phyloP scores from a whole-genome alignment of 169 alveolate genomes.

The Plasmodium gallinaceum region DNA sequence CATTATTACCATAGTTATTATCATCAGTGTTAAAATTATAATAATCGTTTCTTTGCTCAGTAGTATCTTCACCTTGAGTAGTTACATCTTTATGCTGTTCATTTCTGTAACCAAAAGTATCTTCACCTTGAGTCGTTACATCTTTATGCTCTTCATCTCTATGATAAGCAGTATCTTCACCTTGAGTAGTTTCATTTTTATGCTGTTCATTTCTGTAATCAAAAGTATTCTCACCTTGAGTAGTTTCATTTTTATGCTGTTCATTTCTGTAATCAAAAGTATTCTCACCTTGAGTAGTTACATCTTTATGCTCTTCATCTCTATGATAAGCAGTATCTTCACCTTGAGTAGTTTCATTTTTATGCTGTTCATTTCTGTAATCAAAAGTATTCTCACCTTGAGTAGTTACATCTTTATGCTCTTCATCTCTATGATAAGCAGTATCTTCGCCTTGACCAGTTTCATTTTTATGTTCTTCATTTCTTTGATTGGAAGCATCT shows the following conservation, averaged over 20 bases:
- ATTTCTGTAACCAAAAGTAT: not conserved
- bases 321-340: not conserved
- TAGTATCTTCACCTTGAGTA: not conserved
- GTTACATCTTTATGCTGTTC: not conserved
- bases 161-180: not conserved
- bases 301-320: not conserved
- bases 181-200: not conserved
- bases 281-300: not conserved
- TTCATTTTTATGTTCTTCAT: conserved; percentile 9
- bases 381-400: not conserved
- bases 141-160: not conserved
- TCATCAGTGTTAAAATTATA: not conserved
- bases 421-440: not conserved
- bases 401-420: no score
- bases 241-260: not conserved
- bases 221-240: not conserved
- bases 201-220: not conserved
- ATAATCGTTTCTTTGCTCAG: not conserved
- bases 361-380: not conserved
- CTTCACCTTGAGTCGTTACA: not conserved
- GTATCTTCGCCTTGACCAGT: not conserved
- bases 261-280: not conserved
- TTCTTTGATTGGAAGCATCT: not conserved
- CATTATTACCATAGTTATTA: not conserved
- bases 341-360: not conserved